Evolutionary conservation across 2,329 filamentous ascomycete genomes (phyloP).

Genomic region (Blumeriella jaapii): DNA sequence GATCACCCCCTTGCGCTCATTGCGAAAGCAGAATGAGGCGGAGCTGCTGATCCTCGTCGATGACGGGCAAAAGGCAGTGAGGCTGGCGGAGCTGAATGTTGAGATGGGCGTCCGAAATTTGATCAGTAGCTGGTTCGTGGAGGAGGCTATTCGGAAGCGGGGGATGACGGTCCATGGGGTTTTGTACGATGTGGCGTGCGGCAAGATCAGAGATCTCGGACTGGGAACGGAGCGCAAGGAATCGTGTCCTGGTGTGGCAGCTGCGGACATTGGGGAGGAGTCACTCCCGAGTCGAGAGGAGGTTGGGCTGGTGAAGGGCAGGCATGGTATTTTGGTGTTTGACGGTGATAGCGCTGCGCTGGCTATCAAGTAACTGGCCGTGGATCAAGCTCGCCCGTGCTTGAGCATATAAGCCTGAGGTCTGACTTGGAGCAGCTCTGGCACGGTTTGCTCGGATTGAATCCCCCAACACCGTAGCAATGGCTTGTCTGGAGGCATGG

Average conservation of each 20-base stretch:
- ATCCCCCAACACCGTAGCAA: too few species aligned
- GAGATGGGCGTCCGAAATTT: conserved; percentile 54
- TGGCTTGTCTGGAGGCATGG: too few species aligned
- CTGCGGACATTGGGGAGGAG: not conserved
- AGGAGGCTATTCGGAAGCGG: conserved; percentile 58
- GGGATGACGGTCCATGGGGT: conserved; percentile 68
- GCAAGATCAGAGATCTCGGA: conserved; percentile 38
- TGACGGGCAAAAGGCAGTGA: conserved; percentile 41
- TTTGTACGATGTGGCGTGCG: conserved; percentile 52
- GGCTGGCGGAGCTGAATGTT: conserved; percentile 69
- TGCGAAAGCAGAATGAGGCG: conserved; percentile 35
- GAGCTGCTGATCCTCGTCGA: conserved; percentile 45
- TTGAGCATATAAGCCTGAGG: too few species aligned
- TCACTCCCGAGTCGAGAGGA: conserved; percentile 9
- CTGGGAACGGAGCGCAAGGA: conserved; percentile 27
- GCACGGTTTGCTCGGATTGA: too few species aligned
- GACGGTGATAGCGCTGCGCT: conserved; percentile 31
- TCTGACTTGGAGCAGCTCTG: too few species aligned
- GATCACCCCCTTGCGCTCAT: conserved; percentile 38
- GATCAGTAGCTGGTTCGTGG: conserved; percentile 55
- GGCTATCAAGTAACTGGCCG: conserved; percentile 25
- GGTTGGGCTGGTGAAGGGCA: conserved; percentile 28
- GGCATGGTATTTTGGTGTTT: conserved; percentile 41
- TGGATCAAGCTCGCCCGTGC: too few species aligned
- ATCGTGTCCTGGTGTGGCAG: not conserved